Conservation (phyloP, 805 yeast genomes). For the Candida montana region DNA sequence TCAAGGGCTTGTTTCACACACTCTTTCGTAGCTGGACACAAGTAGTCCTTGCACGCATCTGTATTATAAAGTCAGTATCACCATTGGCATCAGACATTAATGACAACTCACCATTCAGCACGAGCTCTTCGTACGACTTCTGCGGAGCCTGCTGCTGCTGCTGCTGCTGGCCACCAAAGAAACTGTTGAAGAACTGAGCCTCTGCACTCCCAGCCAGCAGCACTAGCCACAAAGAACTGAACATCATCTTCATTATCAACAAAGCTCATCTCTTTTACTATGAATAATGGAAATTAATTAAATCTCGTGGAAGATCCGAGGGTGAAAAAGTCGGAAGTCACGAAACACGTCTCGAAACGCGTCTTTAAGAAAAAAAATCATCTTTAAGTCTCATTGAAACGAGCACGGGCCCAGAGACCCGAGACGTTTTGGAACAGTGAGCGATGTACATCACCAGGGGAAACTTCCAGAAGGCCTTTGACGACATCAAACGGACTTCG, state of each 20-base stretch:
- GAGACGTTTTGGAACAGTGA: background rate
- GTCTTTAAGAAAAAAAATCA: too few relatives aligned
- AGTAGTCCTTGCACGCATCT: conserved; percentile 53
- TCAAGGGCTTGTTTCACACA: conserved; percentile 68
- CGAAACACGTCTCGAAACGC: background rate
- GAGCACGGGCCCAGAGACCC: background rate
- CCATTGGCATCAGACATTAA: too few relatives aligned
- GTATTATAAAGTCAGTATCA: background rate
- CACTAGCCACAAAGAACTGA: background rate
- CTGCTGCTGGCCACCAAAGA: conserved; percentile 36
- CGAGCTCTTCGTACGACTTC: conserved; percentile 30
- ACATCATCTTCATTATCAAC: background rate
- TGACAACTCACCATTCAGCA: conserved; percentile 25
- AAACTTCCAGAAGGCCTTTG: conserved; percentile 62
- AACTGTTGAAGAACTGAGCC: conserved; percentile 38
- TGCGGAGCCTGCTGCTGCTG: conserved; percentile 32
- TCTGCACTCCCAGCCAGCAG: conserved; percentile 12
- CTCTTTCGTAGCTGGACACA: conserved; percentile 77
- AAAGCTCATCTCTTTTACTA: too few relatives aligned
- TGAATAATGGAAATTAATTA: too few relatives aligned
- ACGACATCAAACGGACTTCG: conserved; percentile 62
- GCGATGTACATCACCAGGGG: conserved; percentile 77
- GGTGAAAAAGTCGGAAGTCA: too few relatives aligned
- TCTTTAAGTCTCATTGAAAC: background rate
- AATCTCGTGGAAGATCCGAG: too few relatives aligned